A percentile compares a stretch with the other conserved stretches of the same genome.
These are phyloP conservation scores for Chenopodium album DNA, from an alignment of 148 eudicot genomes.

Conservation along the genomic window DNA sequence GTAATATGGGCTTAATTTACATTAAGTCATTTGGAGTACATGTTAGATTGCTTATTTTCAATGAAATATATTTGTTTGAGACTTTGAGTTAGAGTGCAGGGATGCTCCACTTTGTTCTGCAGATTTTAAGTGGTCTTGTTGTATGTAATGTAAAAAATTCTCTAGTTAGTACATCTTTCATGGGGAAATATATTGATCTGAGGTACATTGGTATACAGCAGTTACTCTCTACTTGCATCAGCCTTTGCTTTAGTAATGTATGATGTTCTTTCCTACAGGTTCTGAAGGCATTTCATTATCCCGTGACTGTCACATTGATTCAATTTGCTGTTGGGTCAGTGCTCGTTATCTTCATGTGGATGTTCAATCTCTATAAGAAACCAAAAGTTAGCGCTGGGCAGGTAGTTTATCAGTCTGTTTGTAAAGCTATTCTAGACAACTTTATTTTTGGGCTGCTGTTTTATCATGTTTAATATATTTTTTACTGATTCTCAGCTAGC, in stretches of 20 bases:
- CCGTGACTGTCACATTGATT: conserved; percentile 62
- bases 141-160: background rate
- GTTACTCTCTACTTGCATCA: background rate
- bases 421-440: background rate
- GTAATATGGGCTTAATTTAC: too few species aligned
- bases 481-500: conserved; percentile 53
- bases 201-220: background rate
- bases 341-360: conserved; percentile 77
- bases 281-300: conserved; percentile 71
- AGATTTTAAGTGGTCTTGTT: background rate
- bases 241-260: conserved; percentile 10
- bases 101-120: background rate
- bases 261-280: conserved; percentile 47
- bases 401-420: conserved; percentile 39
- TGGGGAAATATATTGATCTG: background rate
- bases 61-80: background rate
- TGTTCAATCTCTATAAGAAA: conserved; percentile 63
- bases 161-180: background rate
- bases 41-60: background rate
- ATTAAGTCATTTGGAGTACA: background rate
- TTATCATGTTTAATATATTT: background rate
- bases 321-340: conserved; percentile 87
- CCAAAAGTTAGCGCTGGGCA: conserved; percentile 74
- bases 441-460: background rate
- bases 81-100: background rate